Evolutionary conservation across 345 rosid genomes (phyloP).

Genomic region (Dipteronia sinensis): DNA sequence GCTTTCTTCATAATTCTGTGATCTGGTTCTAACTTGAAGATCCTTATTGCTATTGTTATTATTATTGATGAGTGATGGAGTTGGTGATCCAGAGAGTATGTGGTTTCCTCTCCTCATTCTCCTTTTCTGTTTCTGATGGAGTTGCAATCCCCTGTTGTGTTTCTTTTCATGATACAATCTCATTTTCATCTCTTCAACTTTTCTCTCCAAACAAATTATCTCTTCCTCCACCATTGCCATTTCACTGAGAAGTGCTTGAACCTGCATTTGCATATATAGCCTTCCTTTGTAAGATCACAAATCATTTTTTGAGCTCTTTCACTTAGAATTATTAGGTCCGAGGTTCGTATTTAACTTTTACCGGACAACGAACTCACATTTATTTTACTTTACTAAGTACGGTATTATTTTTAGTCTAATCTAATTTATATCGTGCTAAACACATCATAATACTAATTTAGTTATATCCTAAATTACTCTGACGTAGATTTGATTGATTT

Average conservation of each 20-base stretch:
- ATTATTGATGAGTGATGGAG: constrained; percentile 19
- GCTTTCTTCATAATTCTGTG: constrained; percentile 48
- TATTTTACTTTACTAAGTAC: background rate
- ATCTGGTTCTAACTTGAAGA: constrained; percentile 46
- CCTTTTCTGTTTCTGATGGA: constrained; percentile 34
- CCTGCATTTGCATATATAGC: constrained; percentile 35
- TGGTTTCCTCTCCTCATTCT: constrained; percentile 31
- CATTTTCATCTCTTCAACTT: constrained; percentile 65
- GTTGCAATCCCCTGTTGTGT: constrained; percentile 47
- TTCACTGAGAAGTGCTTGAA: constrained; percentile 61
- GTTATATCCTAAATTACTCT: no score
- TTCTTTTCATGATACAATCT: constrained; percentile 59
- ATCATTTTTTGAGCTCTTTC: background rate
- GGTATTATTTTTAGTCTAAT: no score
- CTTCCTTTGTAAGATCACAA: background rate
- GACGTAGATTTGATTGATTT: no score
- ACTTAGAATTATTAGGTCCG: background rate
- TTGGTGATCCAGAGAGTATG: constrained; percentile 26
- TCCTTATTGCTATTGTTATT: constrained; percentile 10
- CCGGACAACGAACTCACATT: background rate
- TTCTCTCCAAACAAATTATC: constrained; percentile 70
- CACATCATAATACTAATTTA: no score
- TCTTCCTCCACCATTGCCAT: constrained; percentile 75
- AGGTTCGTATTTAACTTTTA: no score
- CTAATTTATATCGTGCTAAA: no score